These are phyloP conservation scores for Pichia sorboxylosa DNA, from an alignment of 1,139 yeast genomes.

Conservation along the genomic window DNA sequence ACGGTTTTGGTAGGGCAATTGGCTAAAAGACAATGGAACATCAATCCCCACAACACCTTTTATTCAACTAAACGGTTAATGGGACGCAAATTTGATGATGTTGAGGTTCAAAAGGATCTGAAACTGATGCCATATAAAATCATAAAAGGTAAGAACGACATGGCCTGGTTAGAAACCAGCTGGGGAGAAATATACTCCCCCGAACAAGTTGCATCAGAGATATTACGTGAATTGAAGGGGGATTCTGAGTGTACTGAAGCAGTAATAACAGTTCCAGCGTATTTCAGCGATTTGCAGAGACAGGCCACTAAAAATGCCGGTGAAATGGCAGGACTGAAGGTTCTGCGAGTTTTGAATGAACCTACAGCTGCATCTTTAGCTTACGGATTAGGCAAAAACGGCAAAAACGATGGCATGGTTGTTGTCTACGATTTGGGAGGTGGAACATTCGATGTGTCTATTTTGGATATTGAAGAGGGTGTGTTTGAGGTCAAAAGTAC, in stretches of 20 bases:
- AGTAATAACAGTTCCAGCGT: slow-evolving; percentile 73
- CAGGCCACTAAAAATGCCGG: slow-evolving; percentile 72
- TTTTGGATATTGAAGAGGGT: slow-evolving; percentile 68
- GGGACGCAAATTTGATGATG: slow-evolving; percentile 53
- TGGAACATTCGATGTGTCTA: slow-evolving; percentile 74
- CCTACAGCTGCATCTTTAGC: slow-evolving; percentile 81
- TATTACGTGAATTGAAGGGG: slow-evolving; percentile 42
- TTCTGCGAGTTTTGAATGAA: slow-evolving; percentile 61
- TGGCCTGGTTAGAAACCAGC: slow-evolving; percentile 45
- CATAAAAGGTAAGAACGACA: slow-evolving; percentile 43
- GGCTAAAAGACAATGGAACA: slow-evolving; percentile 56
- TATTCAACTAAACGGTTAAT: slow-evolving; percentile 66
- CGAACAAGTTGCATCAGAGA: slow-evolving; percentile 43
- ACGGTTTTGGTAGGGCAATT: slow-evolving; percentile 45
- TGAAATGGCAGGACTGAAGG: slow-evolving; percentile 51
- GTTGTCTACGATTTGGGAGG: slow-evolving; percentile 81
- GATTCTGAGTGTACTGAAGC: slow-evolving; percentile 51
- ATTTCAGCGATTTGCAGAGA: slow-evolving; percentile 68
- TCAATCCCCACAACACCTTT: slow-evolving; percentile 59
- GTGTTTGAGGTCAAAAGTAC: slow-evolving; percentile 75
- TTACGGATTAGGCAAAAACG: slow-evolving; percentile 50
- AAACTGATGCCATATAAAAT: slow-evolving; percentile 44
- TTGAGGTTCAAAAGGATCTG: slow-evolving; percentile 54
- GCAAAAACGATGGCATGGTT: slow-evolving; percentile 52
- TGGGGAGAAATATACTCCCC: slow-evolving; percentile 33